These are phyloP conservation scores for Aspergillus ochraceoroseus DNA, from an alignment of 2,329 filamentous ascomycete genomes.

Conservation along the genomic window DNA sequence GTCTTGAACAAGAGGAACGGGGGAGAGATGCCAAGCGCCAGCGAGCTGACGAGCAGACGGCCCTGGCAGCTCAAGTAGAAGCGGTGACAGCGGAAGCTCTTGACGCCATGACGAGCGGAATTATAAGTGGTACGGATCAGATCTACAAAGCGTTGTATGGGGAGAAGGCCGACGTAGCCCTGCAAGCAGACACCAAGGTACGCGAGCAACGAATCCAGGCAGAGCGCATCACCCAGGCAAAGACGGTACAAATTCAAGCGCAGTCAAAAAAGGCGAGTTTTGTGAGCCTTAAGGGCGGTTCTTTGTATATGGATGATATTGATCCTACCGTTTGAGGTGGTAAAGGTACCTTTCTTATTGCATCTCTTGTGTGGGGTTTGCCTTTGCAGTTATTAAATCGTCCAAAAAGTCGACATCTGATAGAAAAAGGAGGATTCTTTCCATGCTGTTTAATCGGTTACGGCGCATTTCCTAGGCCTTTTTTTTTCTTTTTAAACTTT, in stretches of 20 bases:
- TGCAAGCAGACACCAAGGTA: constrained; percentile 24
- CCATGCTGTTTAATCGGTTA: no score
- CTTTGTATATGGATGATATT: constrained; percentile 33
- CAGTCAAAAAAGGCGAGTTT: constrained; percentile 23
- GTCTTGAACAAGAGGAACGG: constrained; percentile 26
- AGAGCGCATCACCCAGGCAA: constrained; percentile 20
- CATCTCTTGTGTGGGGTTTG: no score
- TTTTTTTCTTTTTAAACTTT: no score
- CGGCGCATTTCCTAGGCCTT: no score
- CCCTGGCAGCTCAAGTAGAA: constrained; percentile 26
- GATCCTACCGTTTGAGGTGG: constrained; percentile 13
- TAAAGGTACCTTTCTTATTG: not conserved
- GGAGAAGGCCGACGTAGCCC: constrained; percentile 25
- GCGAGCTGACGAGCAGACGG: constrained; percentile 26
- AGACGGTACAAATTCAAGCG: constrained; percentile 27
- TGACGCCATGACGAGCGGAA: constrained; percentile 26
- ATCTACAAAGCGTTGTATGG: constrained; percentile 33
- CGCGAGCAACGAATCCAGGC: constrained; percentile 22
- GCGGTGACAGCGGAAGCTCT: constrained; percentile 31
- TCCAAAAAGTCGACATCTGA: no score
- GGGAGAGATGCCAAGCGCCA: constrained; percentile 30
- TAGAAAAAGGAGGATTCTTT: no score
- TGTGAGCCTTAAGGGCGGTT: constrained; percentile 31
- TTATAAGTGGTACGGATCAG: constrained; percentile 32
- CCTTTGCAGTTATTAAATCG: no score